These are phyloP conservation scores for Aspergillus pseudonomiae DNA, from an alignment of 2,329 filamentous ascomycete species.

Conservation along the genomic window DNA sequence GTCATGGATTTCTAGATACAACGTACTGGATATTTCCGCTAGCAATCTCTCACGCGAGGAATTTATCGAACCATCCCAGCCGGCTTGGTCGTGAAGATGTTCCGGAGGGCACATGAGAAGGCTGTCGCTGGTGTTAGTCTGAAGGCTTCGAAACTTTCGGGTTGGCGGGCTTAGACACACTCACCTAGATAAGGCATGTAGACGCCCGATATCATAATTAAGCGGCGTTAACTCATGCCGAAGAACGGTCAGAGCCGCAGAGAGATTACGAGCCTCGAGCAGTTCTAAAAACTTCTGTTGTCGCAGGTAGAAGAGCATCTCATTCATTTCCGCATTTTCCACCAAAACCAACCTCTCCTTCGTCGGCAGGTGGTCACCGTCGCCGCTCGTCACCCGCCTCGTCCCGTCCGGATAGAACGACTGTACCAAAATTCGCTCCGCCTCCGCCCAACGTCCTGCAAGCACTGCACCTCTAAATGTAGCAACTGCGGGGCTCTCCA, in stretches of 20 bases:
- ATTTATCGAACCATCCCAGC: conserved; percentile 82
- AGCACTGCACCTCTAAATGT: conserved; percentile 81
- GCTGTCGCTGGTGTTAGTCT: conserved; percentile 47
- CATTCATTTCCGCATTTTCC: conserved; percentile 71
- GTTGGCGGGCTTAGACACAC: conserved; percentile 14
- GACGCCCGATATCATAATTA: conserved; percentile 72
- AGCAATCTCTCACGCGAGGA: conserved; percentile 74
- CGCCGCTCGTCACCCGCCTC: conserved; percentile 44
- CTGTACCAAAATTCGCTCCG: conserved; percentile 76
- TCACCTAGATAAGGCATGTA: conserved; percentile 79
- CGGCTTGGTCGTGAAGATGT: conserved; percentile 74
- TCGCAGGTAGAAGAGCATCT: conserved; percentile 85
- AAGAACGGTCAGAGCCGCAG: conserved; percentile 77
- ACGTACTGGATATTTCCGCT: conserved; percentile 79
- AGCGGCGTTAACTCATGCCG: conserved; percentile 85
- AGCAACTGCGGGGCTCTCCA: conserved; percentile 86
- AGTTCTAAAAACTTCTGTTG: conserved; percentile 96
- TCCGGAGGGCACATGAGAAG: conserved; percentile 86
- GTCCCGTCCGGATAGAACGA: conserved; percentile 47
- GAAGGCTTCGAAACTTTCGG: neutral
- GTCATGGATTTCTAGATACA: neutral
- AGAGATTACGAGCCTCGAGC: conserved; percentile 74
- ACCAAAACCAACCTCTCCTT: conserved; percentile 70
- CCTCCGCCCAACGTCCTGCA: conserved; percentile 77
- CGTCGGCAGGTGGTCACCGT: conserved; percentile 26